Evolutionary conservation across 1,284 basidiomycete genomes (phyloP), one percentile per base, ranked within the genome.

Genomic region (Melampsora abietis-canadensis): DNA sequence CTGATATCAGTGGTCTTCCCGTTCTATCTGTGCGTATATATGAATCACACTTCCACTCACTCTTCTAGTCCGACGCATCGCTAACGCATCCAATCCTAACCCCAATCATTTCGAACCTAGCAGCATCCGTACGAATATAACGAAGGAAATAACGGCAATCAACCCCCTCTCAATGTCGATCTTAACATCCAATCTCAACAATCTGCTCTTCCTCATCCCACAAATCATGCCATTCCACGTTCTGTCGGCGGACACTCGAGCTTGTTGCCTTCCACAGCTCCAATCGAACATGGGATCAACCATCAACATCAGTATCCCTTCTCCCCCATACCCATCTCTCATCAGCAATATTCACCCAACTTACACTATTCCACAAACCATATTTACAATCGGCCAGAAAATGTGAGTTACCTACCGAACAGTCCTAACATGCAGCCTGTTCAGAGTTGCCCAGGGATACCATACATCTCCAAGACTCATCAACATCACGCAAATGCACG

Each of bases 121-220:
- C 63, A 73, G 69, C 69, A 73, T 65, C 12, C 61, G 5, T 73
- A 73, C 47, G 69, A 73, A 46, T 73, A 73, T 40, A 73, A 48
- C 47, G 62, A 66, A 44, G 68, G 68, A 21, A 57, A 44, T 40
- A 40, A 73, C 17, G 54, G 47, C 24, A 61, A 65, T 51, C 61
- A 66, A 24, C 69, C 48, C 44, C 34, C 68, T 59, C 40, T 73
- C 15, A 73, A 65, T 40, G 62, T 73, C 54, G 69, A 73, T 54
- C 30, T 54, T 62, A 73, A 66, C 31, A 51, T 66, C 19, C 37
- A 63, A 31, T 61, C 54, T 54, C 72, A 74, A 27, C 64, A 51
- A 48, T 44, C 61, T 15, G 40, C 57, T 51, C 64, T 24, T 54
- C 47, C 44, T 7, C 37, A 24, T 48, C 57, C 72, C n/a, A 27